Percentiles rank a stretch among this genome's conserved stretches.
These are phyloP conservation scores for Stylonectria norvegica DNA, from an alignment of 2,329 filamentous ascomycete genomes.

Conservation along the genomic window DNA sequence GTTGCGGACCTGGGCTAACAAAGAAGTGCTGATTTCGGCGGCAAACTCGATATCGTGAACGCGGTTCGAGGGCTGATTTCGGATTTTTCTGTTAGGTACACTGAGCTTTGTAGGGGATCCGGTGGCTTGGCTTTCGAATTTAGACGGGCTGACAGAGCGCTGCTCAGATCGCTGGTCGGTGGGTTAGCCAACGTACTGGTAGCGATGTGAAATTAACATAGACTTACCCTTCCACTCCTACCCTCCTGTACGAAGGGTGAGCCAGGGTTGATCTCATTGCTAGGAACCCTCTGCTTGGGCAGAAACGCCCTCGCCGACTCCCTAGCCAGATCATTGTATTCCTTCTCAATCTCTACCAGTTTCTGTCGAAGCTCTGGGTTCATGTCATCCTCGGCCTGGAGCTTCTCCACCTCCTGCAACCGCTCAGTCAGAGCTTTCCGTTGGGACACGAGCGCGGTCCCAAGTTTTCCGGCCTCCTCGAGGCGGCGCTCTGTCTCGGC, in stretches of 20 bases:
- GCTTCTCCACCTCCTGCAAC: constrained; percentile 77
- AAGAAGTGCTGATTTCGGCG: constrained; percentile 93
- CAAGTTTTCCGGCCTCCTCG: constrained; percentile 85
- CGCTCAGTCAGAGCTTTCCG: constrained; percentile 78
- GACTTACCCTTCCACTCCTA: constrained; percentile 51
- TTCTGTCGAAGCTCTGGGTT: constrained; percentile 78
- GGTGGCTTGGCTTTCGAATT: constrained; percentile 80
- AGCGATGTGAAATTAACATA: constrained; percentile 1
- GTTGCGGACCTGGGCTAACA: constrained; percentile 90
- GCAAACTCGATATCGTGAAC: constrained; percentile 97
- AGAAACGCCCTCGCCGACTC: constrained; percentile 88
- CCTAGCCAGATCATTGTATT: constrained; percentile 89
- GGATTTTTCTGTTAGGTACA: constrained; percentile 80
- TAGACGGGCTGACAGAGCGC: constrained; percentile 69
- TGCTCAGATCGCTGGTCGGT: constrained; percentile 31
- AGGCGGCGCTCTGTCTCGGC: constrained; percentile 89
- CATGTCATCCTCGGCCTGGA: constrained; percentile 73
- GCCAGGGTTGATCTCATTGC: constrained; percentile 55
- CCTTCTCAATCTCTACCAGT: constrained; percentile 82
- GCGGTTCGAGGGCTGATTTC: constrained; percentile 84
- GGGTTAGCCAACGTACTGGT: too few relatives aligned
- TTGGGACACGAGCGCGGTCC: constrained; percentile 83
- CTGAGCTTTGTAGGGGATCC: constrained; percentile 86
- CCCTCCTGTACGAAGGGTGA: constrained; percentile 54
- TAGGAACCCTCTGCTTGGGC: constrained; percentile 76